Evolutionary conservation across 495 filamentous ascomycete genomes (phyloP), one percentile per base, ranked within the genome.

Genomic region (Penicillium canariense): DNA sequence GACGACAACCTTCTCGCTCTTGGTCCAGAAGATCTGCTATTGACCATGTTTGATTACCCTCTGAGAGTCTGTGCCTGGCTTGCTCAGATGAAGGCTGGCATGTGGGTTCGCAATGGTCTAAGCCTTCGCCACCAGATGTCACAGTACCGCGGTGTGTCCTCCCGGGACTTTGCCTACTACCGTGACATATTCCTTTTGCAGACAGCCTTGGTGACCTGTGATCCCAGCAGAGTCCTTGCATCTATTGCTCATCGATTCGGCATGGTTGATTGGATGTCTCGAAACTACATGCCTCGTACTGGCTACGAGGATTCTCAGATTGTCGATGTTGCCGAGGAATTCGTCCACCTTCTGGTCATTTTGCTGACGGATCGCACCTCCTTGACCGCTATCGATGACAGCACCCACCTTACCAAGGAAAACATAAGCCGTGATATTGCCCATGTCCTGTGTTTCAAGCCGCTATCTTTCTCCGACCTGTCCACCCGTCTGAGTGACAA

Each of bases 101-200:
- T 97, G 88, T 99, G 94, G 94, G 95, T 99, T 34, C 86, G 94
- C 30, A 99, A 99, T 65, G 94, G 94, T 8, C 84, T 97, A 59
- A 96, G 91, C 67, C 82, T 99, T 40, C 85, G 90, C 12, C 94
- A 99, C 67, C 94, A 99, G 67, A 91, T 91, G 70, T 86, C 88
- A 14, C 92, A 91, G 11, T 97, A 97, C 62, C 85, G 90, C 42
- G 90, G 89, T 36, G 89, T 97, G 32, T 80, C 82, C 1, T 87
- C 91, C 58, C 81, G 94, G 54, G 93, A 97, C 73, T 87, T 96
- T 46, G 88, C 90, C 1, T 91, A 96, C 63, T 90, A 96, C 63
- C 84, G 94, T 45, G 94, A 99, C 68, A 94, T 99, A 54, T 95
- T 96, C 69, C 79, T 97, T 17, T 72, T 99, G 15, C 94, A 99